Evolutionary conservation across 371 early-diverging fungal species (phyloP), one percentile per base, ranked within the genome.

Genomic region (Coemansia sp.): DNA sequence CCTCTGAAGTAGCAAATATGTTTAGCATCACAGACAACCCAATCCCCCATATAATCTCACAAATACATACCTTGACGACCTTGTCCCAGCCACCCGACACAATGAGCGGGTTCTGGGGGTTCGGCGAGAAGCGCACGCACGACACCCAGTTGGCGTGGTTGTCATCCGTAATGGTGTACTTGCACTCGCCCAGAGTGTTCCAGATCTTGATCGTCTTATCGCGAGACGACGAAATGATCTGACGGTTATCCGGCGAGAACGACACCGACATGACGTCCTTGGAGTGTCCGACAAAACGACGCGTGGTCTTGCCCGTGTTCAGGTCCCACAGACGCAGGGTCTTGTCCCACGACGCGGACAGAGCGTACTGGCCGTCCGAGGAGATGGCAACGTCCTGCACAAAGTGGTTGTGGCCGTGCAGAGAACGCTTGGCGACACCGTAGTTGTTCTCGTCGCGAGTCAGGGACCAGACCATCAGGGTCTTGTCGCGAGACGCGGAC

Each of bases 101-200:
- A 81, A 98, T 92, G 85, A 96, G 89, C 70, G 97, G 95, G 89
- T 94, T 96, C 77, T 87, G 88, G 73, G 95, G 91, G 94, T 97
- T 97, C 84, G 99, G 98, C 67, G 97, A 96, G 95, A 97, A 97
- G 81, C 95, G 90, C 73, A 98, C 98, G 89, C 94, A 93, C 67
- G 96, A 96, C 75, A 97, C 93, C 99, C 97, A 97, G 82, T 96
- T 96, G 81, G 89, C 80, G 95, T 98, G 99, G 71, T 92, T 92
- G 79, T 95, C 94, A 77, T 94, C 91, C 63, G 80, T 82, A 79
- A 98, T 89, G 87, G 90, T 93, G 90, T 87, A 92, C 92, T 97
- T 98, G 92, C 97, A 97, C 86, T 98, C 99, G 74, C 97, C 99
- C 52, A 96, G 88, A 70, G 97, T 97, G 93, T 98, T 97, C 99